phyloP scores from a whole-genome alignment of 306 rosid genomes.

The Potentilla sterilis region DNA sequence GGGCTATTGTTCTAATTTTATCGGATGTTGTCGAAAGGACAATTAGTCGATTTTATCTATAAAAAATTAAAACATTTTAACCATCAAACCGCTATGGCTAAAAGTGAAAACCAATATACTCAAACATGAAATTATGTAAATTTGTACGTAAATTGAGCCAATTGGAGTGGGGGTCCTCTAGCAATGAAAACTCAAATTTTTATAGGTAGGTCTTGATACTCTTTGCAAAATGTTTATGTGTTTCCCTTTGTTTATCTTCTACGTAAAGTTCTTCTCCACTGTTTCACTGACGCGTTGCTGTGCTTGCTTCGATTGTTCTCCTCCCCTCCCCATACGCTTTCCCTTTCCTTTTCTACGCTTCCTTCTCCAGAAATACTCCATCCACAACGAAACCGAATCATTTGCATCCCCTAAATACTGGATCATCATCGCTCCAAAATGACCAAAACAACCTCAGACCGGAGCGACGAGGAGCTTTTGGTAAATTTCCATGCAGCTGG shows the following conservation, averaged over 20 bases:
- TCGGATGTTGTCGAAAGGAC: no score
- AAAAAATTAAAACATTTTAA: neutral
- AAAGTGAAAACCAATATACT: neutral
- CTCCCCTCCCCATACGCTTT: slow-evolving; percentile 55
- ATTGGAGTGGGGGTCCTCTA: neutral
- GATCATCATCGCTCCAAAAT: slow-evolving; percentile 16
- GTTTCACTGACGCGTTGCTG: slow-evolving; percentile 40
- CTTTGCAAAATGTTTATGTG: slow-evolving; percentile 10
- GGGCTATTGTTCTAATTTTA: no score
- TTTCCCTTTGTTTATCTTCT: slow-evolving; percentile 30
- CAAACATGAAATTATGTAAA: neutral
- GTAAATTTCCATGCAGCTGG: neutral
- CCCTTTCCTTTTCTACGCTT: slow-evolving; percentile 41
- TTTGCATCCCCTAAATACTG: slow-evolving; percentile 30
- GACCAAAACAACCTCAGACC: slow-evolving; percentile 19
- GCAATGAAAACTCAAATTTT: neutral
- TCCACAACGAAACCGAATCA: slow-evolving; percentile 40
- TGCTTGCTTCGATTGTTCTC: slow-evolving; percentile 32
- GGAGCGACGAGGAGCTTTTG: slow-evolving; percentile 7
- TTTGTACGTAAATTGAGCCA: neutral
- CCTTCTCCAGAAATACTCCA: slow-evolving; percentile 69
- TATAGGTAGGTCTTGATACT: neutral
- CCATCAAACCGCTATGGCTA: neutral
- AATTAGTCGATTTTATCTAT: no score
- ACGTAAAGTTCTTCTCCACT: slow-evolving; percentile 36